These are phyloP conservation scores for Parietichytrium sp. DNA, from an alignment of 108 stramenopile species.

Conservation along the genomic window DNA sequence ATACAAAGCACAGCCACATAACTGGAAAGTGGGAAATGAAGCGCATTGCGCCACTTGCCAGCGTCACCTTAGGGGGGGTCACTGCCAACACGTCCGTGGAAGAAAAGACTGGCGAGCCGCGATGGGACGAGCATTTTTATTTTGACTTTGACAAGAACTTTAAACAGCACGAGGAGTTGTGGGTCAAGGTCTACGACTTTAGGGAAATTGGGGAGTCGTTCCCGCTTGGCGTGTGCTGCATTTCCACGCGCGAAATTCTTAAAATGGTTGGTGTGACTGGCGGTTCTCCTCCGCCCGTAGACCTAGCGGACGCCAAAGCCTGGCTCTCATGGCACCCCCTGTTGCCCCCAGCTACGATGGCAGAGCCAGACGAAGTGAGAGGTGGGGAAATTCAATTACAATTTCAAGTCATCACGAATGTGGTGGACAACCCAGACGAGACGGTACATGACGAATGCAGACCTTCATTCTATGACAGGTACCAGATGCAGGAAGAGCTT, in stretches of 20 bases:
- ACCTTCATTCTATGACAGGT: no score
- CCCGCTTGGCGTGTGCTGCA: not conserved
- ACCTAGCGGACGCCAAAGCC: not conserved
- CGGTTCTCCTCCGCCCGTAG: not conserved
- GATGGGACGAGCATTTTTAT: not conserved
- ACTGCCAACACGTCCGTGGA: slow-evolving; percentile 31
- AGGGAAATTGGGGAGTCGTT: slow-evolving; percentile 20
- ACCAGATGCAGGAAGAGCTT: no score
- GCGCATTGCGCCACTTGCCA: slow-evolving; percentile 37
- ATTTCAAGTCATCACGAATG: slow-evolving; percentile 22
- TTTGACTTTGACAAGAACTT: slow-evolving; percentile 13
- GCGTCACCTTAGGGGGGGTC: not conserved
- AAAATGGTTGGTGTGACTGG: not conserved
- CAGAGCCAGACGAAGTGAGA: slow-evolving; percentile 20
- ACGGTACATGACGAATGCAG: slow-evolving; percentile 34
- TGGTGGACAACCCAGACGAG: not conserved
- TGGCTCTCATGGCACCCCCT: slow-evolving; percentile 36
- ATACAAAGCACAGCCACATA: slow-evolving; percentile 8
- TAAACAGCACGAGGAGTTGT: slow-evolving; percentile 9
- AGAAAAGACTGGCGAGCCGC: slow-evolving; percentile 14
- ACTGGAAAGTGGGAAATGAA: not conserved
- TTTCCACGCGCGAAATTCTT: not conserved
- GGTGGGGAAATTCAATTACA: slow-evolving; percentile 17
- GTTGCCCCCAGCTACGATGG: not conserved
- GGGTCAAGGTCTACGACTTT: slow-evolving; percentile 40